phyloP scores from a whole-genome alignment of 345 rosid genomes.

The Corchorus capsularis region DNA sequence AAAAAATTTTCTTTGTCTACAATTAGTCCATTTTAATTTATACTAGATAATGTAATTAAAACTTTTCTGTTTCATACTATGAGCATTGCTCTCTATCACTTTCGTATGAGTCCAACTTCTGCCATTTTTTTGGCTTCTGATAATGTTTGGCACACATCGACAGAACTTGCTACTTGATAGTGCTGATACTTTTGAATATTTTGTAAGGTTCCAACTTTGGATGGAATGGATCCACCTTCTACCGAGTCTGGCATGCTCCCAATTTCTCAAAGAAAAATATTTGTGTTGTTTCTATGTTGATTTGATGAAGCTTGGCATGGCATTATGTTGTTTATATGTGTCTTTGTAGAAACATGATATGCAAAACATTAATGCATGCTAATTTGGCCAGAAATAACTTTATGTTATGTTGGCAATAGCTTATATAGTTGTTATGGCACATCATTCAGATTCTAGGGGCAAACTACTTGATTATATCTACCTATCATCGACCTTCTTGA shows the following conservation, averaged over 20 bases:
- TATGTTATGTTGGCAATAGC: not conserved
- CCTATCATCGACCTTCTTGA: not conserved
- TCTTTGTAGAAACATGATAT: not conserved
- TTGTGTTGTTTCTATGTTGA: slow-evolving; percentile 8
- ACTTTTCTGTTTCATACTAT: slow-evolving; percentile 31
- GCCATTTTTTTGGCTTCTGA: slow-evolving; percentile 15
- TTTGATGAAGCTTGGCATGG: not conserved
- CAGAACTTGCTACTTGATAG: slow-evolving; percentile 8
- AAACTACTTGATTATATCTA: not conserved
- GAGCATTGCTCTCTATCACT: slow-evolving; percentile 22
- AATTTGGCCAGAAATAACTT: not conserved
- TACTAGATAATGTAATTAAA: slow-evolving; percentile 71
- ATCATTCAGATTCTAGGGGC: not conserved
- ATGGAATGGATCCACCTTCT: slow-evolving; percentile 90
- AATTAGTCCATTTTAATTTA: no score
- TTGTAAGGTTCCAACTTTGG: slow-evolving; percentile 92
- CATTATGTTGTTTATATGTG: not conserved
- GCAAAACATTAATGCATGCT: not conserved
- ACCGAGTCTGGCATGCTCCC: slow-evolving; percentile 28
- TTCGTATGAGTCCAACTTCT: slow-evolving; percentile 20
- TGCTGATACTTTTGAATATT: slow-evolving; percentile 17
- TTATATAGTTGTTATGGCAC: slow-evolving; percentile 6
- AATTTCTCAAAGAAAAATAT: not conserved
- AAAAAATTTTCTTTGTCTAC: no score
- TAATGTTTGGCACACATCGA: not conserved